Percentiles rank a stretch among this genome's conserved stretches.
These are phyloP conservation scores for Exophiala bonariae DNA, from an alignment of 2,329 filamentous ascomycete species.

Conservation along the genomic window DNA sequence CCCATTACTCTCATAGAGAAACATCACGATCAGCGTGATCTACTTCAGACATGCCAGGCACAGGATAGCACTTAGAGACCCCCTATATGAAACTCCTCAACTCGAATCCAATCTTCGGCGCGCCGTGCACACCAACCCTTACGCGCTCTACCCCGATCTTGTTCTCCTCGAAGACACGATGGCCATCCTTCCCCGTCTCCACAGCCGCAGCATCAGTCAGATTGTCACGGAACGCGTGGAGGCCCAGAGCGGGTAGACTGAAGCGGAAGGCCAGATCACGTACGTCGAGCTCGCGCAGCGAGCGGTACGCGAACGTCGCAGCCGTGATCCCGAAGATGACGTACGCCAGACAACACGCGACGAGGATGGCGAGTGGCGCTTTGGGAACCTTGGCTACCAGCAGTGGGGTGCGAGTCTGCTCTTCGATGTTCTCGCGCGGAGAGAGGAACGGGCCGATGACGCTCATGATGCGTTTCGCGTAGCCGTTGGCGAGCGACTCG, in stretches of 20 bases:
- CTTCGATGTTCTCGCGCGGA: constrained; percentile 13
- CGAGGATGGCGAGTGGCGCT: constrained; percentile 20
- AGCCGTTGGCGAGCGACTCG: constrained; percentile 19
- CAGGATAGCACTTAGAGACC: too few relatives aligned
- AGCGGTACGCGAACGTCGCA: constrained; percentile 12
- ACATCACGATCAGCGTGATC: too few relatives aligned
- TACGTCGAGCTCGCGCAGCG: constrained; percentile 15
- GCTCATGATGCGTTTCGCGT: constrained; percentile 20
- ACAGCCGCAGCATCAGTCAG: constrained; percentile 10
- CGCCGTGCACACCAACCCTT: constrained; percentile 19
- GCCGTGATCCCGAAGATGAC: constrained; percentile 18
- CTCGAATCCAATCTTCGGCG: constrained; percentile 13
- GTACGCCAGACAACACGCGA: constrained; percentile 21
- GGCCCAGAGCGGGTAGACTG: constrained; percentile 15
- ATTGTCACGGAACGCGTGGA: constrained; percentile 19
- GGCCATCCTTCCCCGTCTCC: constrained; percentile 7
- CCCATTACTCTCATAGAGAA: too few relatives aligned
- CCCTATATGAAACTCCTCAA: constrained; percentile 19
- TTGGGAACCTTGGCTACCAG: constrained; percentile 28
- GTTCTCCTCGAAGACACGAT: constrained; percentile 18
- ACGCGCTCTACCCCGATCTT: constrained; percentile 16
- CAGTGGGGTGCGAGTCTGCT: constrained; percentile 20
- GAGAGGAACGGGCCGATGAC: constrained; percentile 26
- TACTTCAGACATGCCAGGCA: too few relatives aligned
- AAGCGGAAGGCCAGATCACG: constrained; percentile 20